Conservation (phyloP, 2,329 filamentous ascomycete species). For the Aspergillus spinulosporus region DNA sequence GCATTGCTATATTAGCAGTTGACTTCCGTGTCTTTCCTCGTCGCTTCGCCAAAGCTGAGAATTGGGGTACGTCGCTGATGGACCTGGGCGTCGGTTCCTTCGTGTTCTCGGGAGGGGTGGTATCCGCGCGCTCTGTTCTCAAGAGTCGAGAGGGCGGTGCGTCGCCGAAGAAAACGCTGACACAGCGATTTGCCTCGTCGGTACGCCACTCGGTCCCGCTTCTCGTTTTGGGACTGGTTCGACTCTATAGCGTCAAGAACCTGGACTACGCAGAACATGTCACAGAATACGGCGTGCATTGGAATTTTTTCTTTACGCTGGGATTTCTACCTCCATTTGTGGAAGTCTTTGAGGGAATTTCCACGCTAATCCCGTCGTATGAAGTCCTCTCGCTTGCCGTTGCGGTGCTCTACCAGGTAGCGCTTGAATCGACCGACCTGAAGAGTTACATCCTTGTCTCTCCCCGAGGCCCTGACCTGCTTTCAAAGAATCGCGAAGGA, state of each 20-base stretch:
- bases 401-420: slow-evolving; percentile 68
- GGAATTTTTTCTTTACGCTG: slow-evolving; percentile 99
- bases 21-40: slow-evolving; percentile 92
- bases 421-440: slow-evolving; percentile 73
- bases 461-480: slow-evolving; percentile 68
- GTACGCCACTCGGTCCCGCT: slow-evolving; percentile 81
- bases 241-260: slow-evolving; percentile 86
- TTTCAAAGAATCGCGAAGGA: slow-evolving; percentile 91
- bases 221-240: slow-evolving; percentile 73
- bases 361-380: slow-evolving; percentile 72
- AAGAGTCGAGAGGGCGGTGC: slow-evolving; percentile 60
- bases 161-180: slow-evolving; percentile 48
- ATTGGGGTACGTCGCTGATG: slow-evolving; percentile 98
- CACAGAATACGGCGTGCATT: slow-evolving; percentile 95
- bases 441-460: slow-evolving; percentile 81
- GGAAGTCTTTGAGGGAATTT: slow-evolving; percentile 73
- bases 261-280: slow-evolving; percentile 97
- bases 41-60: slow-evolving; percentile 95
- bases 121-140: slow-evolving; percentile 79
- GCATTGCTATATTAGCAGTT: slow-evolving; percentile 87
- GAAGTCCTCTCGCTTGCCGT: slow-evolving; percentile 71
- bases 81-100: slow-evolving; percentile 96
- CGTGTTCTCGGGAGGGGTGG: slow-evolving; percentile 88
- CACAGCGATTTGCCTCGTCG: slow-evolving; percentile 64
- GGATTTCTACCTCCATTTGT: slow-evolving; percentile 86